Evolutionary conservation across 2,329 filamentous ascomycete species (phyloP).

Genomic region (Bipolaris oryzae): DNA sequence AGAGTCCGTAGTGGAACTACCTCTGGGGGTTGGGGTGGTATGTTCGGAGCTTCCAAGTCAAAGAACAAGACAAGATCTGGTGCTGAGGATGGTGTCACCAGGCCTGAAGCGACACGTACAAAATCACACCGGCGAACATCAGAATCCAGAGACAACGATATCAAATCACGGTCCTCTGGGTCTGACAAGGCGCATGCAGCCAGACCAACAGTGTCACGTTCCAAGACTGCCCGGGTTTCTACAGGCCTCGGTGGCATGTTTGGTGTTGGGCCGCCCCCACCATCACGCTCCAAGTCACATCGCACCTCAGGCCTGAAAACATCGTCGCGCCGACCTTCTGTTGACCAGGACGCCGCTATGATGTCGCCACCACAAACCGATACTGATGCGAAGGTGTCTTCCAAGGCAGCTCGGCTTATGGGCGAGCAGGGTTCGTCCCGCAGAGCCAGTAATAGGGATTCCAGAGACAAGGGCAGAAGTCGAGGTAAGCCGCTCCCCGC

Average conservation of each 20-base stretch:
- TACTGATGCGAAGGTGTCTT: slow-evolving; percentile 62
- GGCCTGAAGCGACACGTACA: slow-evolving; percentile 57
- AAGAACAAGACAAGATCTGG: slow-evolving; percentile 46
- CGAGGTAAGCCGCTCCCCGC: slow-evolving; percentile 50
- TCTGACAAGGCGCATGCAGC: slow-evolving; percentile 68
- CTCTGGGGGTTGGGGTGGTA: slow-evolving; percentile 73
- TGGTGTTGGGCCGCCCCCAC: slow-evolving; percentile 56
- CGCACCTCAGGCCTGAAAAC: slow-evolving; percentile 65
- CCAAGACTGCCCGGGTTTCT: slow-evolving; percentile 61
- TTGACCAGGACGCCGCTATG: slow-evolving; percentile 69
- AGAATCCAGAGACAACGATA: slow-evolving; percentile 63
- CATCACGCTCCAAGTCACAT: slow-evolving; percentile 72
- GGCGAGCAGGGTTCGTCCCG: slow-evolving; percentile 57
- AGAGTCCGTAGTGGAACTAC: slow-evolving; percentile 71
- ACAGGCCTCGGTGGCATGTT: slow-evolving; percentile 70
- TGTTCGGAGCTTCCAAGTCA: slow-evolving; percentile 60
- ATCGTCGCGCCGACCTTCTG: slow-evolving; percentile 70
- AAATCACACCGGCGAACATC: slow-evolving; percentile 60
- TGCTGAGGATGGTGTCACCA: slow-evolving; percentile 36
- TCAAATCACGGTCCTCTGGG: slow-evolving; percentile 70
- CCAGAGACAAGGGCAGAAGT: slow-evolving; percentile 55
- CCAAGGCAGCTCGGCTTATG: slow-evolving; percentile 82
- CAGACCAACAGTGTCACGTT: slow-evolving; percentile 53
- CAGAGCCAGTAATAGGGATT: slow-evolving; percentile 50
- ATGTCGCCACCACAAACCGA: slow-evolving; percentile 76